phyloP scores from a whole-genome alignment of 805 yeast genomes.

The Grigorovia humatica region DNA sequence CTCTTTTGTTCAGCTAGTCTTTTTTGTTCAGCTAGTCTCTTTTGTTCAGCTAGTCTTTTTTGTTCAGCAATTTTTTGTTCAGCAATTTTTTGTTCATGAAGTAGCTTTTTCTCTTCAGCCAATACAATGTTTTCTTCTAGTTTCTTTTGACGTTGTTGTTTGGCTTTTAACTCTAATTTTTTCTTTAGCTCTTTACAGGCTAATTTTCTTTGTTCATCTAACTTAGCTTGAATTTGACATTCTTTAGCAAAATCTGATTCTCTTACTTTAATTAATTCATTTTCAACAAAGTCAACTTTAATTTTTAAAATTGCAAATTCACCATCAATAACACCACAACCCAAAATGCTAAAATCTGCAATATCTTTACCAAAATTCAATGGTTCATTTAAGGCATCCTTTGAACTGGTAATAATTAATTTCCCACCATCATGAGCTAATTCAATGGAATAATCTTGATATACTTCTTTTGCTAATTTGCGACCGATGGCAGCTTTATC shows the following conservation, averaged over 20 bases:
- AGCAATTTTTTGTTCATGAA: neutral
- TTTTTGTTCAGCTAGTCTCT: constrained; percentile 2
- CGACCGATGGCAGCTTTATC: constrained; percentile 14
- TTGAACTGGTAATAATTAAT: constrained; percentile 13
- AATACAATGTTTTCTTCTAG: neutral
- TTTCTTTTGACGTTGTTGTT: neutral
- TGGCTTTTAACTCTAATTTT: neutral
- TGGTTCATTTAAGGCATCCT: constrained; percentile 13
- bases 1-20: constrained; percentile 2
- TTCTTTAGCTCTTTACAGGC: constrained; percentile 2
- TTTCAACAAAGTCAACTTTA: constrained; percentile 2
- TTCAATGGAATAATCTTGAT: constrained; percentile 22
- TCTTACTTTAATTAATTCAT: neutral
- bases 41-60: constrained; percentile 3
- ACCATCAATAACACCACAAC: constrained; percentile 17
- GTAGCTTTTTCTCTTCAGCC: neutral
- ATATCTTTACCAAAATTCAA: constrained; percentile 14
- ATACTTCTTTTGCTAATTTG: constrained; percentile 17
- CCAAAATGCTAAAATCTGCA: constrained; percentile 16
- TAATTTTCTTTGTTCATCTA: constrained; percentile 2
- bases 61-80: neutral
- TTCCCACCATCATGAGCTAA: constrained; percentile 19
- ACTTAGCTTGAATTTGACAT: neutral
- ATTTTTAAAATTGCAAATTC: constrained; percentile 13
- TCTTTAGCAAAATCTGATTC: neutral